Evolutionary conservation across 1,139 yeast species (phyloP).

Genomic region (Kluyveromyces sp.): DNA sequence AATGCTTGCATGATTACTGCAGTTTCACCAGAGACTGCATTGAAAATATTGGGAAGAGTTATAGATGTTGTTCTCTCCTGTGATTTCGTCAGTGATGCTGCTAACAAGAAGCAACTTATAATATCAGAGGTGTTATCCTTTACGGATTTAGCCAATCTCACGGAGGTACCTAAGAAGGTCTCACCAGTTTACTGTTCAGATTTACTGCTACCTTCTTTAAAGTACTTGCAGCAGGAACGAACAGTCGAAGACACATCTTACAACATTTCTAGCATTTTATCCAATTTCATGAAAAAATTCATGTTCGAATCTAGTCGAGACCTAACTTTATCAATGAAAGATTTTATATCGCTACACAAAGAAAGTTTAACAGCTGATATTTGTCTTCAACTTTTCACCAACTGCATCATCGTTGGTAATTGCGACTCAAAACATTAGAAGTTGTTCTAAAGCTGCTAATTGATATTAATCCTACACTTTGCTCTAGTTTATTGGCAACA

Average conservation of each 20-base stretch:
- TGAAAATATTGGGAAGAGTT: slow-evolving; percentile 16
- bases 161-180: slow-evolving; percentile 12
- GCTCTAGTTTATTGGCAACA: slow-evolving; percentile 36
- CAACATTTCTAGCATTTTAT: slow-evolving; percentile 4
- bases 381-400: slow-evolving; percentile 18
- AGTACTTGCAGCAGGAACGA: slow-evolving; percentile 12
- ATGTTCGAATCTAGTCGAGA: slow-evolving; percentile 15
- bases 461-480: slow-evolving; percentile 29
- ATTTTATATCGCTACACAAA: slow-evolving; percentile 13
- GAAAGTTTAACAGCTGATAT: slow-evolving; percentile 8
- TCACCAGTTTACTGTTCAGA: slow-evolving; percentile 16
- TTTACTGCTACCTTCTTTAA: slow-evolving; percentile 18
- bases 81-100: background rate
- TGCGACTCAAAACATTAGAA: slow-evolving; percentile 33
- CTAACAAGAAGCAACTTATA: slow-evolving; percentile 7
- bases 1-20: slow-evolving; percentile 23
- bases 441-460: slow-evolving; percentile 36
- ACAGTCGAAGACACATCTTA: slow-evolving; percentile 2
- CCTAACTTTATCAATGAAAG: slow-evolving; percentile 13
- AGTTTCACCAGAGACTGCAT: slow-evolving; percentile 20
- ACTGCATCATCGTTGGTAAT: slow-evolving; percentile 18
- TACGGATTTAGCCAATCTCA: slow-evolving; percentile 15
- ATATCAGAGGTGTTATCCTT: slow-evolving; percentile 16
- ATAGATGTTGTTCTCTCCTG: slow-evolving; percentile 12
- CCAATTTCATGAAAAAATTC: slow-evolving; percentile 11